Base-by-base conservation (phyloP, 2,329 filamentous ascomycete genomes). In the Aspergillus cejpii region DNA sequence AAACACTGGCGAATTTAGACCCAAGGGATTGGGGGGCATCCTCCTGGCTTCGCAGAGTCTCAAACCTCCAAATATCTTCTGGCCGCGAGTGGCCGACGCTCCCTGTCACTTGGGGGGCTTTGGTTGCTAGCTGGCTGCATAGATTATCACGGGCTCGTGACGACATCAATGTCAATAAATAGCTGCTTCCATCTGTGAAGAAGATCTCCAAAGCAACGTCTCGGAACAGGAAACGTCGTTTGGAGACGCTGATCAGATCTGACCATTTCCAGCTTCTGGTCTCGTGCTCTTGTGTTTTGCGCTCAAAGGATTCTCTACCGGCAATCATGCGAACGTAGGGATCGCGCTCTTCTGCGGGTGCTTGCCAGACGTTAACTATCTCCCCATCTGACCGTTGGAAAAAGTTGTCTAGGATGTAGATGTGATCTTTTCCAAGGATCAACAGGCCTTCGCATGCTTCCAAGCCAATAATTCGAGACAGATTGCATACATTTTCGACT, bases 161-260 rank as follows among this genome's bases (percentile, higher is more conserved):
- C 27, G 85, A 88, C 45, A 89, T 84, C 2, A 89, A 83, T 0
- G 91, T 97, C 45, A 98, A 69, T 12, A 98, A 75, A 63, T 97
- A 98, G 68, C 92, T 98, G 44, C 89, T 84, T 1, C 92, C 92
- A 62, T 98, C 94, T 0, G 89, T 90, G 63, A 98, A 98, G 71
- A 98, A 98, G 2, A 96, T 79, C 62, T 98, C 92, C n/a, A 97
- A 82, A 0, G 88, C 89, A 10, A 98, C 92, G 60, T 98, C 91
- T 20, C 92, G 83, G 67, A 97, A 95, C 3, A 98, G 71, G 65
- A 97, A 98, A 5, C 91, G 84, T 15, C 94, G 82, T 66, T 98
- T 98, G 0, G 91, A 97, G 27, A 97, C 85, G 62, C 90, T 96
- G 55, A 97, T 86, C 11, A 97, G 83, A 62, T 97, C 91, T 3